Conservation (phyloP, 768 basidiomycete genomes). For the Leccinum arenicola region DNA sequence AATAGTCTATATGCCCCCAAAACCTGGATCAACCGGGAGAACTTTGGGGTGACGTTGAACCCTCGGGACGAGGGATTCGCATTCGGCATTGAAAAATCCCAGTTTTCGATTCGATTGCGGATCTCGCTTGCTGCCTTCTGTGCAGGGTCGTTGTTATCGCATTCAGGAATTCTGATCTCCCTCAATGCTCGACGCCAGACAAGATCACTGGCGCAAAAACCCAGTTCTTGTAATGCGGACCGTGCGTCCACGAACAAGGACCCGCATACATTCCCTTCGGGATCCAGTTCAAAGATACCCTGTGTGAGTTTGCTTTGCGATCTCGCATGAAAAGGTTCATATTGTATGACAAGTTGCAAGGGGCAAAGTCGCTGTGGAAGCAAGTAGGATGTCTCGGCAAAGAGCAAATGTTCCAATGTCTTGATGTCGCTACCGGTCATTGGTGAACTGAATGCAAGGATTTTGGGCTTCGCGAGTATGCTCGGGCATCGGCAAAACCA, state of each 20-base stretch:
- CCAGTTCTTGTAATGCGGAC: slow-evolving; percentile 51
- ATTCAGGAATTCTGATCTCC: slow-evolving; percentile 32
- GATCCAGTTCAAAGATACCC: slow-evolving; percentile 46
- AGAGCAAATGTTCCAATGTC: slow-evolving; percentile 38
- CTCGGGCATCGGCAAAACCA: slow-evolving; percentile 42
- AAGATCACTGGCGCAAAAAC: slow-evolving; percentile 66
- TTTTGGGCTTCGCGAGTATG: slow-evolving; percentile 37
- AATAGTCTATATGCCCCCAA: slow-evolving; percentile 53
- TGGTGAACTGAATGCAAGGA: slow-evolving; percentile 40
- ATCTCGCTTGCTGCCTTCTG: slow-evolving; percentile 25
- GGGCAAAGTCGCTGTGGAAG: slow-evolving; percentile 38
- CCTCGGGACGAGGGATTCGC: slow-evolving; percentile 51
- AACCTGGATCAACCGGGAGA: slow-evolving; percentile 56
- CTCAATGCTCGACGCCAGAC: slow-evolving; percentile 60
- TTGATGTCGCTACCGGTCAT: slow-evolving; percentile 30
- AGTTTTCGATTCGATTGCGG: slow-evolving; percentile 51
- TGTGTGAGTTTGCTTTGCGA: slow-evolving; percentile 44
- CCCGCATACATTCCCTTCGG: slow-evolving; percentile 35
- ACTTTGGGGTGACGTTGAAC: slow-evolving; percentile 70
- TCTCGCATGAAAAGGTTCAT: slow-evolving; percentile 38
- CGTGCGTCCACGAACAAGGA: slow-evolving; percentile 48
- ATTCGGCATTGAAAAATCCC: slow-evolving; percentile 64
- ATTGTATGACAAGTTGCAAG: slow-evolving; percentile 52
- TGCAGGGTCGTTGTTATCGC: slow-evolving; percentile 34
- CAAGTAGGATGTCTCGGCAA: slow-evolving; percentile 40